A percentile compares a stretch with the other conserved stretches of the same genome.
phyloP scores from a whole-genome alignment of 1,139 yeast genomes.

The Candida sp. region DNA sequence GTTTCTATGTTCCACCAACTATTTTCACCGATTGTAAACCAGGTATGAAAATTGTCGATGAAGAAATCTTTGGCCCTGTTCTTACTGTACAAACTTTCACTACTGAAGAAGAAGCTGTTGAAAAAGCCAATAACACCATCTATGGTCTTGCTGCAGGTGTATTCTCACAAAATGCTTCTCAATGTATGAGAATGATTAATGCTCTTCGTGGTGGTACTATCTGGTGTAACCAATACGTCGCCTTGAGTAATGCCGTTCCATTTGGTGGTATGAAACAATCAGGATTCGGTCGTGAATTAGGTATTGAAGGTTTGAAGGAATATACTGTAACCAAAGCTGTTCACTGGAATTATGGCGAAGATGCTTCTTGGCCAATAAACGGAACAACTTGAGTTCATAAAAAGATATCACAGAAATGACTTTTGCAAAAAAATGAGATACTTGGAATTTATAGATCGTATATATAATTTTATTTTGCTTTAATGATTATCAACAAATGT shows the following conservation, averaged over 20 bases:
- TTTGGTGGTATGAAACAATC: slow-evolving; percentile 26
- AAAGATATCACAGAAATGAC: too few species aligned
- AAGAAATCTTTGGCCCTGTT: slow-evolving; percentile 91
- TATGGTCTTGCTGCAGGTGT: slow-evolving; percentile 78
- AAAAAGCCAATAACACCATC: slow-evolving; percentile 63
- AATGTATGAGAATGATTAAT: slow-evolving; percentile 51
- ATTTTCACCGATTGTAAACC: slow-evolving; percentile 63
- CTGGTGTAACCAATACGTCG: slow-evolving; percentile 24
- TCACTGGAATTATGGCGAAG: slow-evolving; percentile 18
- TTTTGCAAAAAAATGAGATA: too few species aligned
- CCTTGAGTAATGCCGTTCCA: slow-evolving; percentile 22
- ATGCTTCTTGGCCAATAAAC: slow-evolving; percentile 11
- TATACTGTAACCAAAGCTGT: slow-evolving; percentile 21
- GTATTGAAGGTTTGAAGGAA: slow-evolving; percentile 20
- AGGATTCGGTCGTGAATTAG: slow-evolving; percentile 26
- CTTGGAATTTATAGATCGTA: too few species aligned
- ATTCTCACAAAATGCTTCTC: slow-evolving; percentile 42
- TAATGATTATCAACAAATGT: too few species aligned
- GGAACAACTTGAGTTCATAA: slow-evolving; percentile 6
- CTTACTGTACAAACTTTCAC: slow-evolving; percentile 72
- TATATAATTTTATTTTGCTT: too few species aligned
- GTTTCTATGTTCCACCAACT: slow-evolving; percentile 55
- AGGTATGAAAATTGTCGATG: slow-evolving; percentile 59
- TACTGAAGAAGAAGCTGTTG: slow-evolving; percentile 66
- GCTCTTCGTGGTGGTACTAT: slow-evolving; percentile 25